These are phyloP conservation scores for Metarhizium anisopliae DNA, from an alignment of 2,329 filamentous ascomycete genomes.

Conservation along the genomic window DNA sequence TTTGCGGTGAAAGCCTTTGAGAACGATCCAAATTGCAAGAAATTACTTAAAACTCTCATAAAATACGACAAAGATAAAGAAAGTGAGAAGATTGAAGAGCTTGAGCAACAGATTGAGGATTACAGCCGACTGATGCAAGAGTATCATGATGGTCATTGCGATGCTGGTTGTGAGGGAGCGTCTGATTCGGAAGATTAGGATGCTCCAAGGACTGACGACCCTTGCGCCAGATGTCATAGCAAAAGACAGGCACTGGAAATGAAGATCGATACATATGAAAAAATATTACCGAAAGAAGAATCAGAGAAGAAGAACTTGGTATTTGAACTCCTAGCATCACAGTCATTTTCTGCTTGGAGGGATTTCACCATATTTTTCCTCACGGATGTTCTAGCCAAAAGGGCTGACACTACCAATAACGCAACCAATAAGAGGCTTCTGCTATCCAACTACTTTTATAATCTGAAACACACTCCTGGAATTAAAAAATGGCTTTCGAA, in stretches of 20 bases:
- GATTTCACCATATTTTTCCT: constrained; percentile 34
- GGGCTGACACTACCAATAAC: not conserved
- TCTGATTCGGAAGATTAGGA: constrained; percentile 28
- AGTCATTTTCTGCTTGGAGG: constrained; percentile 34
- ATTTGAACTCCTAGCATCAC: constrained; percentile 42
- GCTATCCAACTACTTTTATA: not conserved
- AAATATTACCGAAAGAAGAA: constrained; percentile 36
- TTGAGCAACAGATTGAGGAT: not conserved
- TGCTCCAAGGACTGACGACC: not conserved
- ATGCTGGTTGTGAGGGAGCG: not conserved
- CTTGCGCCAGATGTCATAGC: not conserved
- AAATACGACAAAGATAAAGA: not conserved
- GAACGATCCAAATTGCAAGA: not conserved
- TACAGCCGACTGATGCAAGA: too few relatives aligned
- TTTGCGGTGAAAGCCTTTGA: not conserved
- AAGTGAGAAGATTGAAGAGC: not conserved
- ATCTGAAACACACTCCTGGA: not conserved
- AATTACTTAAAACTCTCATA: not conserved
- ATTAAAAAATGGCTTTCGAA: not conserved
- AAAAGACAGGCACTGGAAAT: not conserved
- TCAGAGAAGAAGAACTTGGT: constrained; percentile 32
- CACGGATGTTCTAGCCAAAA: constrained; percentile 21
- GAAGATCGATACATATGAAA: not conserved
- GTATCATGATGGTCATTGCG: not conserved
- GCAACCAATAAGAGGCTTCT: not conserved